Base-by-base conservation (phyloP, 2,329 filamentous ascomycete genomes). In the Hirsutella minnesotensis region DNA sequence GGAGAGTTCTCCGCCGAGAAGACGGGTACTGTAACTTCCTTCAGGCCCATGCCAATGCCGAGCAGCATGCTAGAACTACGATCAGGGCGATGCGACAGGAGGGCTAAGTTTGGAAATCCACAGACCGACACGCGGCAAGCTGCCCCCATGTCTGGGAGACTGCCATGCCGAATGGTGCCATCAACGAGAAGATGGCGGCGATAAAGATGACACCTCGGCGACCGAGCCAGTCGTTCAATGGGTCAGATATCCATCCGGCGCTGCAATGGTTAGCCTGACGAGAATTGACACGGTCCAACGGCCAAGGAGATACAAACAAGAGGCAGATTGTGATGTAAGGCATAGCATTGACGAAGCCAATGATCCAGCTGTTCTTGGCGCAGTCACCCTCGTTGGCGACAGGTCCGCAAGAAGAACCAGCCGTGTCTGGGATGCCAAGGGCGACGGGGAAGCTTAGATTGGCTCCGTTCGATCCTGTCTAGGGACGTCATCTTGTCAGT, bases 151-250 rank as follows among this genome's bases (percentile, higher is more conserved):
- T 74, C 48, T 80, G 75, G 9, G 69, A 68, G 15, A 76, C 52
- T 0, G 70, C 79, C 49, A 71, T 75, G 20, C 79, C 78, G 49
- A 84, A 74, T 1, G 76, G 73, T 1, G 78, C 63, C 10, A 81
- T 51, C 2, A 82, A 60, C 50, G 75, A 81, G 55, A 83, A 79
- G 50, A 80, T 61, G 12, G 73, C 76, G 7, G 72, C 70, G 38
- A 80, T 56, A 54, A 82, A 83, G 46, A 83, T 83, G 38, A 75
- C 73, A 10, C 78, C 76, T 41, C 78, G 73, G 33, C 79, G 76
- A 31, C 77, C 79, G 22, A 78, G 50, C 10, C 61, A 61, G 34
- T 73, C 61, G 51, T 83, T 83, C 12, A 77, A 51, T 1, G 78
- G 77, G 42, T 81, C 77, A 0, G 77, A 78, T 5, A 79, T 60